Conservation (phyloP, 345 rosid genomes). For the Eucalyptus cloeziana region DNA sequence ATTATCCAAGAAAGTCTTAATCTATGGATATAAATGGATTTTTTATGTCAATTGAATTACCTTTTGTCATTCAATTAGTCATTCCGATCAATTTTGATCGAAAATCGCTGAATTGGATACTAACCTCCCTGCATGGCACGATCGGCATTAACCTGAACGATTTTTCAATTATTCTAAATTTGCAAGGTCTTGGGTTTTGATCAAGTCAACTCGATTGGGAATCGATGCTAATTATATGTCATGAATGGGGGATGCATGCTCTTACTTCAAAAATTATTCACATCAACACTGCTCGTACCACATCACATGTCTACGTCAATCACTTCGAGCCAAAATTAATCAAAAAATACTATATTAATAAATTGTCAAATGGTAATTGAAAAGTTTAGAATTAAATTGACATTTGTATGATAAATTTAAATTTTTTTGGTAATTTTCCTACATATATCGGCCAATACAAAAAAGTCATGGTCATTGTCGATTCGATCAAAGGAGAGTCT, state of each 20-base stretch:
- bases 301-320: accelerated
- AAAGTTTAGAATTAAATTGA: accelerated
- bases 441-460: background rate
- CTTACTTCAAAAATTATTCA: background rate
- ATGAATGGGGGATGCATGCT: too few relatives aligned
- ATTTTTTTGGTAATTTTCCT: background rate
- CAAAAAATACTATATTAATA: accelerated
- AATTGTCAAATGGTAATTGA: background rate
- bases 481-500: background rate
- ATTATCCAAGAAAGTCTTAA: background rate
- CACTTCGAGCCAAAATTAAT: background rate
- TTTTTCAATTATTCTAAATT: background rate
- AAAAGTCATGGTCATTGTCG: background rate
- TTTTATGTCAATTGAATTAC: background rate
- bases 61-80: background rate
- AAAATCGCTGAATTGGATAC: background rate
- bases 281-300: accelerated
- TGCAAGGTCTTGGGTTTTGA: background rate
- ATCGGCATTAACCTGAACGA: accelerated
- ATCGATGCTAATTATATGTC: background rate
- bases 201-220: background rate
- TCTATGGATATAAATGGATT: too few relatives aligned
- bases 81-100: accelerated
- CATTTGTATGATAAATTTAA: accelerated
- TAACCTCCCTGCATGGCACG: accelerated